A percentile compares a stretch with the other conserved stretches of the same genome.
These are phyloP conservation scores for Rhizoctonia solani DNA, from an alignment of 1,284 basidiomycete genomes.

Conservation along the genomic window DNA sequence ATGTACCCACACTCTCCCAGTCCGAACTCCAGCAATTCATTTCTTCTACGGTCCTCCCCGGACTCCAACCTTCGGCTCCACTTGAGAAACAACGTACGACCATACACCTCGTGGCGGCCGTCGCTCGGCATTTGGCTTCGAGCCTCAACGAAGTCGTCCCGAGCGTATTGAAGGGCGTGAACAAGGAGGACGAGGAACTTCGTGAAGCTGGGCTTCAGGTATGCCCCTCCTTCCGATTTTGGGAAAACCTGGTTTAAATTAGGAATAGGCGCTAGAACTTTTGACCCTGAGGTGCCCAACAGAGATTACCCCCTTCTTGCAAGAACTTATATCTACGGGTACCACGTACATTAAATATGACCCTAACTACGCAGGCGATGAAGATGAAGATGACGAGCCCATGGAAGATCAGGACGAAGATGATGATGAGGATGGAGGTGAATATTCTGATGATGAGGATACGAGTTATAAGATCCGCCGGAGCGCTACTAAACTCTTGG, in stretches of 20 bases:
- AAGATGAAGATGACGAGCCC: slow-evolving; percentile 83
- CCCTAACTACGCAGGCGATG: slow-evolving; percentile 88
- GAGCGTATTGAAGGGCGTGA: slow-evolving; percentile 66
- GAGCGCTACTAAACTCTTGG: slow-evolving; percentile 87
- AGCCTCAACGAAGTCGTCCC: slow-evolving; percentile 66
- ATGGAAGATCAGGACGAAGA: slow-evolving; percentile 80
- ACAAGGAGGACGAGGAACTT: slow-evolving; percentile 78
- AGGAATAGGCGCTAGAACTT: slow-evolving; percentile 76
- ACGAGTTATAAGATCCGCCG: slow-evolving; percentile 98
- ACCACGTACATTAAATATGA: slow-evolving; percentile 88
- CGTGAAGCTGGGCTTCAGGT: slow-evolving; percentile 78
- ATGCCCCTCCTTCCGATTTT: slow-evolving; percentile 12
- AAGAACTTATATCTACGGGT: slow-evolving; percentile 68
- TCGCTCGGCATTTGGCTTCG: slow-evolving; percentile 69
- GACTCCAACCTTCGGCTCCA: slow-evolving; percentile 54
- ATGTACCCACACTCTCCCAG: slow-evolving; percentile 68
- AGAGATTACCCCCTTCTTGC: slow-evolving; percentile 77
- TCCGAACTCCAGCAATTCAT: slow-evolving; percentile 60
- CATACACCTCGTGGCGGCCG: slow-evolving; percentile 77
- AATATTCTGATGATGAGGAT: slow-evolving; percentile 96
- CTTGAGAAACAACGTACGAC: slow-evolving; percentile 75
- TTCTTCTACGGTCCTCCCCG: slow-evolving; percentile 62
- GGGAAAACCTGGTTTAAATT: slow-evolving; percentile 11
- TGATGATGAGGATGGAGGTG: slow-evolving; percentile 75
- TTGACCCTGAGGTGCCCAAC: slow-evolving; percentile 81